Evolutionary conservation across 2,329 filamentous ascomycete genomes (phyloP).

Genomic region (Pyrenophora teres): DNA sequence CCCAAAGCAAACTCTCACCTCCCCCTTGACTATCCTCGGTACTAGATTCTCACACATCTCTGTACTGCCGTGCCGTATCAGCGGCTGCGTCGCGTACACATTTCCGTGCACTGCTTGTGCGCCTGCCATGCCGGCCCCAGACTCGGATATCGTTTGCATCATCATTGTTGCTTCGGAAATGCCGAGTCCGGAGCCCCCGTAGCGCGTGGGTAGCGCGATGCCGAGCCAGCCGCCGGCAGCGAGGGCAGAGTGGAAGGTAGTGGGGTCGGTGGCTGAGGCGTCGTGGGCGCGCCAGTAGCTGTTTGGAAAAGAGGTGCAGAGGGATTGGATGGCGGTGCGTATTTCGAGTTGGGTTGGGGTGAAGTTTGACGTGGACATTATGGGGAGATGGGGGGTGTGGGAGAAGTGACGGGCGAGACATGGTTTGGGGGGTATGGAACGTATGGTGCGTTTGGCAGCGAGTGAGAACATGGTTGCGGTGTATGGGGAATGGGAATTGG

Average conservation of each 20-base stretch:
- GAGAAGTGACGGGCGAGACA: slow-evolving; percentile 36
- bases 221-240: slow-evolving; percentile 80
- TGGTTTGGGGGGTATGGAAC: no score
- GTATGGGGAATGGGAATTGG: no score
- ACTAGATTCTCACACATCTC: slow-evolving; percentile 68
- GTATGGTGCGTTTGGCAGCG: no score
- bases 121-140: slow-evolving; percentile 77
- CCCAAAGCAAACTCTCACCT: slow-evolving; percentile 76
- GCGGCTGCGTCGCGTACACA: slow-evolving; percentile 75
- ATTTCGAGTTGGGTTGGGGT: slow-evolving; percentile 74
- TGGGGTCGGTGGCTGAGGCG: slow-evolving; percentile 70
- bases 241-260: slow-evolving; percentile 75
- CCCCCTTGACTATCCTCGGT: slow-evolving; percentile 72
- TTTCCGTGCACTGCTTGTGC: slow-evolving; percentile 64
- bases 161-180: slow-evolving; percentile 86
- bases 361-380: slow-evolving; percentile 77
- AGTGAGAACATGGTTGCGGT: no score
- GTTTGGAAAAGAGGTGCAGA: slow-evolving; percentile 73
- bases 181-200: slow-evolving; percentile 75
- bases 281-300: slow-evolving; percentile 77
- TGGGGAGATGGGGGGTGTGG: slow-evolving; percentile 27
- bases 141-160: slow-evolving; percentile 81
- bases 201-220: slow-evolving; percentile 74
- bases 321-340: slow-evolving; percentile 68
- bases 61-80: slow-evolving; percentile 72